Base-by-base conservation (phyloP, 306 rosid species). In the Prunus armeniaca region DNA sequence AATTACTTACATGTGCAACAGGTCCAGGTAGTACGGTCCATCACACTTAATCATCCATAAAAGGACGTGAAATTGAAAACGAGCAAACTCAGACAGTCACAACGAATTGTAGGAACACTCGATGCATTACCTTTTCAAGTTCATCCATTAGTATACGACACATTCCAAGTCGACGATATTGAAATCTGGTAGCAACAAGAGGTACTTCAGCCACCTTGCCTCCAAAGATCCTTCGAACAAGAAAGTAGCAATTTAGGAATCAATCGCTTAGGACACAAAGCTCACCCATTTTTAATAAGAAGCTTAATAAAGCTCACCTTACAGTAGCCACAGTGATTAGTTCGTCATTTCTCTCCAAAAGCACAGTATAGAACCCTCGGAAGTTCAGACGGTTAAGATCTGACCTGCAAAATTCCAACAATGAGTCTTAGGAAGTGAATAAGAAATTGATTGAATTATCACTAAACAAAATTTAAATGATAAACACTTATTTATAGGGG, bases 171-270 rank as follows among this genome's bases (percentile, higher is more conserved):
- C 91, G 93, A 17, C 98, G 96, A 80, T 86, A 87, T 63, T 76
- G 96, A 67, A 86, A 80, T 74, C 97, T 83, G 71, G 97, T 92
- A 34, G 89, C 97, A 62, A 92, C 84, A 69, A 95, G 93, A 63
- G 97, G 97, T 49, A 95, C 58, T 85, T 95, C 98, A 20, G 97
- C 98, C 73, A 92, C 96, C 77, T 84, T 89, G 65, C 72, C 87
- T 72, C 97, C 98, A 41, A 82, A 63, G 63, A 95, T 77, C 91
- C 98, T 94, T 41, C 78, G 41, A 86, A 45, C 45, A 69, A 76
- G 49, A 67, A 56, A 77, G 70, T 2, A 74, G 52, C 19, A 64
- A 65, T 76, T 73, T 22, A 64, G 78, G 50, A 54, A 52, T 32
- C 63, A 71, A 73, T 3, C 46, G n/a, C 50, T 58, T 76, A 22